Evolutionary conservation across 2,329 filamentous ascomycete genomes (phyloP), one percentile per base, ranked within the genome.

Genomic region (Sclerotinia nivalis): DNA sequence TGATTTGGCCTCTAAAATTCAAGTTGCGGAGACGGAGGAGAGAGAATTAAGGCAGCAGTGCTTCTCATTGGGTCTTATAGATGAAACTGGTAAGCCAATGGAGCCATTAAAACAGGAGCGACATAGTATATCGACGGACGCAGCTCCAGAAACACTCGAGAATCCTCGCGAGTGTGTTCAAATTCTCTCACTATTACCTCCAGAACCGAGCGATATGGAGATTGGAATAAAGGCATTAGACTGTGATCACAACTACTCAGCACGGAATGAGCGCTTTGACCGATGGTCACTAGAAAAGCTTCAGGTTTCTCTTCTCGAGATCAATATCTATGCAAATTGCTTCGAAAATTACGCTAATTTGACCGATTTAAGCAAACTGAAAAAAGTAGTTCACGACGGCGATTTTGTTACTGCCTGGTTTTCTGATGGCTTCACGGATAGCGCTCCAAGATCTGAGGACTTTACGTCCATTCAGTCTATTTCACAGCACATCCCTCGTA

Each of bases 21-120:
- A 64, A 13, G 18, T 25, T 31, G 28, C 61, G 1, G 62, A 73
- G 25, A 50, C 20, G 1, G 73, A 74, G 20, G 58, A 71, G 0
- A 50, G 58, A 18, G 9, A 52, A 1, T 69, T 76, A 47, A 70
- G 64, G 37, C 20, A 52, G 28, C 18, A 71, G 7, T 77, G 75
- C 47, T 56, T 75, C 0, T 31, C 58, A 15, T 40, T 66, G 25
- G 73, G 72, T 8, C 56, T 77, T 13, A 69, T 77, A 6, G 74
- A 77, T 50, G 71, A 76, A 18, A 55, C 71, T 55, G 75, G 71
- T 10, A 68, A 76, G 1, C 74, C 74, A 5, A 71, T 70, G 2
- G 54, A 67, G 40, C 68, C 75, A 13, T 40, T 69, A 20, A 65
- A 5, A 12, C 55, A 62, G 22, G 73, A 73, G 25, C 47, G 65